Percentiles rank a stretch among this genome's conserved stretches.
phyloP scores from a whole-genome alignment of 495 filamentous ascomycete genomes.

The Talaromyces ruber region DNA sequence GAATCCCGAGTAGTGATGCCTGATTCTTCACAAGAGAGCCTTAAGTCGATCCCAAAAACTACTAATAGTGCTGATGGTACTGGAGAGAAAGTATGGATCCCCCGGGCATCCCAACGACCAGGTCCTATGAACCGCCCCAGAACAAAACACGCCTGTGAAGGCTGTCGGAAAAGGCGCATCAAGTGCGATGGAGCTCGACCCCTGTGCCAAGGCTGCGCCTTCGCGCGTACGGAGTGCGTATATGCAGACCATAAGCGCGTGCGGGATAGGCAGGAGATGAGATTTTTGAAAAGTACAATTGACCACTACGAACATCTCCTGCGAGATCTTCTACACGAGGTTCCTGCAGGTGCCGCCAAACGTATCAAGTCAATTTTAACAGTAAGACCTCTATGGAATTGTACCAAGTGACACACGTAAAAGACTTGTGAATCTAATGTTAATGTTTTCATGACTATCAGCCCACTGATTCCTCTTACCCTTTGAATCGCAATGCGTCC shows the following conservation, averaged over 20 bases:
- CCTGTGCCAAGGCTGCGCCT: slow-evolving; percentile 43
- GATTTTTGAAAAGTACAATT: slow-evolving; percentile 28
- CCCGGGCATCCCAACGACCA: background rate
- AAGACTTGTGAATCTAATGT: background rate
- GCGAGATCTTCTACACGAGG: slow-evolving; percentile 23
- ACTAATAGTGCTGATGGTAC: background rate
- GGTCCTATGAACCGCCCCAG: slow-evolving; percentile 16
- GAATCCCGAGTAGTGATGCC: background rate
- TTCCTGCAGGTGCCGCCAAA: slow-evolving; percentile 18
- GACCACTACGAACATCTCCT: slow-evolving; percentile 38
- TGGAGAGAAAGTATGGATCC: slow-evolving; percentile 1
- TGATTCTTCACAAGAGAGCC: background rate
- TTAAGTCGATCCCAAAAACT: background rate
- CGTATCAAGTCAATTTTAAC: slow-evolving; percentile 26
- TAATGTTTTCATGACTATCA: background rate
- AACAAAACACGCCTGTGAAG: slow-evolving; percentile 56
- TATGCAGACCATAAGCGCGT: slow-evolving; percentile 54
- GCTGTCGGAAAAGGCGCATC: slow-evolving; percentile 59
- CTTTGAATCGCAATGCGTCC: slow-evolving; percentile 1
- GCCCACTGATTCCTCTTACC: background rate
- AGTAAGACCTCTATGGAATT: slow-evolving; percentile 14
- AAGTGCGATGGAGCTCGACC: slow-evolving; percentile 52
- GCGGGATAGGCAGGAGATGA: slow-evolving; percentile 41
- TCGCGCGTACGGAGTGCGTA: slow-evolving; percentile 35
- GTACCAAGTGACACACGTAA: background rate